Percentiles rank a stretch among this genome's conserved stretches.
phyloP scores from a whole-genome alignment of 2,329 filamentous ascomycete species.

The Dactylellina drechsleri region DNA sequence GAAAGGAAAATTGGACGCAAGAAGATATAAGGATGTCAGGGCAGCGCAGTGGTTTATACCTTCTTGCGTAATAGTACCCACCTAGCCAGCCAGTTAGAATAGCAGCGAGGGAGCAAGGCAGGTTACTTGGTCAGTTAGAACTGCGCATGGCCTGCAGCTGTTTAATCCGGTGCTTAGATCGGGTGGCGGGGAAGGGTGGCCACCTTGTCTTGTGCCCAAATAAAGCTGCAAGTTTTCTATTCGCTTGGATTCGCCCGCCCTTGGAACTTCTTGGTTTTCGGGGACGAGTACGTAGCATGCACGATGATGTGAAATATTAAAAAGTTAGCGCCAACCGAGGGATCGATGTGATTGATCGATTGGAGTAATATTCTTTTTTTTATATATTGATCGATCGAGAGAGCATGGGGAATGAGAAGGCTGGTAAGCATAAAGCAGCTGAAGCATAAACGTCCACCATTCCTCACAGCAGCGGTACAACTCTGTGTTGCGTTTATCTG shows the following conservation, averaged over 20 bases:
- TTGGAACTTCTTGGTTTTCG: conserved; percentile 29
- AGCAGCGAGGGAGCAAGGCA: conserved; percentile 15
- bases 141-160: conserved; percentile 7
- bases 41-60: conserved; percentile 1
- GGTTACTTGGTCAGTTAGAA: conserved; percentile 2
- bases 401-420: too few relatives aligned
- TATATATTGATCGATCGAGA: too few relatives aligned
- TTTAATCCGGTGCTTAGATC: too few relatives aligned
- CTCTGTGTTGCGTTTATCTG: too few relatives aligned
- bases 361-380: too few relatives aligned
- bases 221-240: conserved; percentile 37
- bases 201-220: conserved; percentile 26
- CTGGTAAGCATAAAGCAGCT: too few relatives aligned
- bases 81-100: too few relatives aligned
- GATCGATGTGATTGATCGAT: too few relatives aligned
- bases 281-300: conserved; percentile 3
- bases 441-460: too few relatives aligned
- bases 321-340: too few relatives aligned
- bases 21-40: conserved; percentile 17
- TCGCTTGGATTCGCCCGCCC: conserved; percentile 12
- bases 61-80: background rate
- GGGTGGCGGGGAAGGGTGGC: background rate
- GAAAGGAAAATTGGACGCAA: conserved; percentile 3
- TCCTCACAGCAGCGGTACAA: too few relatives aligned
- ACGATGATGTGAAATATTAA: conserved; percentile 26